Evolutionary conservation across 2,329 filamentous ascomycete genomes (phyloP), one percentile per base, ranked within the genome.

Genomic region (Verruconis gallopava): DNA sequence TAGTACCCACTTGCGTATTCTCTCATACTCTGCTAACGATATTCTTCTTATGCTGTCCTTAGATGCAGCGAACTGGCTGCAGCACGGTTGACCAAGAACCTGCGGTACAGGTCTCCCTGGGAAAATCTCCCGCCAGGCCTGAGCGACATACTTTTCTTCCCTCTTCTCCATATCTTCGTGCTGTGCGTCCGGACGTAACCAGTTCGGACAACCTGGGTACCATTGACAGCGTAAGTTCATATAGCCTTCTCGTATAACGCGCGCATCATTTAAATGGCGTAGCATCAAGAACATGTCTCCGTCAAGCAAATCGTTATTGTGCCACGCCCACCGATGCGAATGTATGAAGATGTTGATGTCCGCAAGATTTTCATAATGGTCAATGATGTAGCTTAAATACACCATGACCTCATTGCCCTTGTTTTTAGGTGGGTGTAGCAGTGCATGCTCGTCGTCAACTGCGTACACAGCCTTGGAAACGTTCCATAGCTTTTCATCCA

Each of bases 341-440:
- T 80, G 76, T 55, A 75, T 69, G 57, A 81, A 77, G 48, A 79
- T 68, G 21, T 64, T 63, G 46, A 77, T 64, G 42, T 76, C 72
- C 2, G 73, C 67, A 3, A 80, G 64, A 3, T 62, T 51, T 47
- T 78, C 65, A 58, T 80, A 79, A 54, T 72, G 67, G 53, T 77
- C 72, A 50, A 76, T 68, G 50, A 79, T 67, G 55, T 75, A 78
- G 30, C 66, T 71, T 28, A 77, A 63, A 52, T 79, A 79, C 5
- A 75, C 67, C 59, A 75, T 71, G 22, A 72, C 74, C 56, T 80
- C 76, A 50, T 76, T 71, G 22, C 76, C 76, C 54, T 76, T 76
- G 51, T 73, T 72, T 43, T 66, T 63, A 0, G 69, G 69, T 1
- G 71, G 66, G 45, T 69, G 68, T 17, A 68, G 59, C 12, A 56